Base-by-base conservation (phyloP, 164 flowering plant species). In the Vitis rupestris region DNA sequence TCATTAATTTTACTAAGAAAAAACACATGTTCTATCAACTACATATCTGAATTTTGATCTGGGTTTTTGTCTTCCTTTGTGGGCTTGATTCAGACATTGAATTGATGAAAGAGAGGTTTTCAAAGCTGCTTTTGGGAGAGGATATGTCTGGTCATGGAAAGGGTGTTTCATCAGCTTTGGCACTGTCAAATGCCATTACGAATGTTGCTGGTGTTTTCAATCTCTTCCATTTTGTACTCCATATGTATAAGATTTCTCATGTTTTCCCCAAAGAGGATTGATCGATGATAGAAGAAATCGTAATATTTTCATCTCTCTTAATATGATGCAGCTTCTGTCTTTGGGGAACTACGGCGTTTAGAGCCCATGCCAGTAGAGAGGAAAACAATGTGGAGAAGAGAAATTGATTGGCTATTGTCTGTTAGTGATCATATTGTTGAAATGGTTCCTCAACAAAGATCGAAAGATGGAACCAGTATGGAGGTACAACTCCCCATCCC, bases 361-460 rank as follows among this genome's bases (percentile, higher is more conserved):
- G 89, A 85, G 67, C 91, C 91, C 4, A 87, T 87, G 89, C 12
- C 87, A 1, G 57, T 76, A 15, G 89, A 85, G 6, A 84, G 79
- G 65, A 84, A 80, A 72, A 79, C 81, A 16, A 79, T 86, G 65
- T 87, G 91, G 91, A 74, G 76, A 70, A 87, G 65, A 67, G 91
- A 87, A 72, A 71, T 85, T 1, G 84, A 79, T 27, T 85, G 81
- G 87, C 85, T 87, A 12, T 65, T 87, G 47, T 87, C 84, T 3
- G 91, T 87, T 1, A 81, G 85, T 2, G 87, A 87, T 78, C 72
- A 87, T 72, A 76, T 87, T 55, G 88, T 87, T 58, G 91, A 87
- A 72, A 80, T 87, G 58, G 86, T 84, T 74, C 81, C 91, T 6
- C 84, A 85, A 59, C 91, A 87, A 72, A 79, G 73, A 76, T 65